These are phyloP conservation scores for Dendrobium nobile DNA, from an alignment of 106 monocot species.

Conservation along the genomic window DNA sequence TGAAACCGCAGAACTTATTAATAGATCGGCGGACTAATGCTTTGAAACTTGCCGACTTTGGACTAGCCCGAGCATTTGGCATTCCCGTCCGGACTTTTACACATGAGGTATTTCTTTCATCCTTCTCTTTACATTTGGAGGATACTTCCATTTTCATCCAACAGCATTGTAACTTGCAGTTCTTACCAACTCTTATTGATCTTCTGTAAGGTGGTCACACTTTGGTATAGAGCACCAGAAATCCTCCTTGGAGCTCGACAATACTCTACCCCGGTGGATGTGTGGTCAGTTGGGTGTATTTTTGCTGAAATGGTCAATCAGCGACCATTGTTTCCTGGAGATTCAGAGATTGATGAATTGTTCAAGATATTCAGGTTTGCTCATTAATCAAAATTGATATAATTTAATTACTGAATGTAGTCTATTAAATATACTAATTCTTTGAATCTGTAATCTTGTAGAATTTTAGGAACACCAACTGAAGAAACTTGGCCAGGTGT, in stretches of 20 bases:
- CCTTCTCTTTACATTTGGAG: background rate
- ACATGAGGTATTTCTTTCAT: conserved; percentile 62
- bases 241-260: conserved; percentile 83
- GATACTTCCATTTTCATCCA: background rate
- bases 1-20: conserved; percentile 93
- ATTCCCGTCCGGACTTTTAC: conserved; percentile 95
- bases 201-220: conserved; percentile 72
- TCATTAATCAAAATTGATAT: background rate
- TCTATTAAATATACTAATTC: background rate
- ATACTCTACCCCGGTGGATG: conserved; percentile 92
- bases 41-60: conserved; percentile 98
- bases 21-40: conserved; percentile 84
- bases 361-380: conserved; percentile 94
- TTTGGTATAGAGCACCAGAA: conserved; percentile 99
- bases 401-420: background rate
- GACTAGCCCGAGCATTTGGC: conserved; percentile 90
- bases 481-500: conserved; percentile 78
- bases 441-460: conserved; percentile 11
- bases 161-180: background rate
- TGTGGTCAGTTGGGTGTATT: conserved; percentile 99
- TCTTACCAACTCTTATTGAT: background rate
- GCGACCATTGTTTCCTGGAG: conserved; percentile 83
- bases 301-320: conserved; percentile 98
- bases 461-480: conserved; percentile 68
- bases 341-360: conserved; percentile 93